phyloP scores from a whole-genome alignment of 2,329 filamentous ascomycete genomes.

The Teratosphaeria viscida region DNA sequence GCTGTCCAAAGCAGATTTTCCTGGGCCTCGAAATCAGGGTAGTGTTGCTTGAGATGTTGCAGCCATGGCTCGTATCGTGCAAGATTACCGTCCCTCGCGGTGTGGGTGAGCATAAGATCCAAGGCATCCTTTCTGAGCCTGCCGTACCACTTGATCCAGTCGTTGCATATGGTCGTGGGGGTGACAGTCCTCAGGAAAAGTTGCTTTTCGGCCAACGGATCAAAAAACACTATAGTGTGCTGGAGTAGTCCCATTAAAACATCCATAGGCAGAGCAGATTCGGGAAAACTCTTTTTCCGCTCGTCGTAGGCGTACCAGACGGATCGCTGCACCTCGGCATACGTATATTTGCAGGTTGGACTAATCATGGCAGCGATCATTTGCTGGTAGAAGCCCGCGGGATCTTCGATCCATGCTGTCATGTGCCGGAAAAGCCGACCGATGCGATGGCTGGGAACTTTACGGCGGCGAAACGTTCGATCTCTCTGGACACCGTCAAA shows the following conservation, averaged over 20 bases:
- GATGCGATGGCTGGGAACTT: slow-evolving; percentile 3
- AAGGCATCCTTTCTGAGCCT: slow-evolving; percentile 10
- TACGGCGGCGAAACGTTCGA: background rate
- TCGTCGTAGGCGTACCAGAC: slow-evolving; percentile 9
- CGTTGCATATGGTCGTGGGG: slow-evolving; percentile 7
- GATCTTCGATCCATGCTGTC: slow-evolving; percentile 2
- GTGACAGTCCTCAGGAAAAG: background rate
- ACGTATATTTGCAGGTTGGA: slow-evolving; percentile 1
- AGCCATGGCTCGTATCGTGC: slow-evolving; percentile 26
- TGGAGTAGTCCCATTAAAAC: slow-evolving; percentile 9
- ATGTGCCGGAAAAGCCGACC: slow-evolving; percentile 7
- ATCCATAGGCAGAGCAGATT: slow-evolving; percentile 1
- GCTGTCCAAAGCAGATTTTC: slow-evolving; percentile 36
- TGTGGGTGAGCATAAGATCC: slow-evolving; percentile 13
- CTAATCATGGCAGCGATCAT: slow-evolving; percentile 6
- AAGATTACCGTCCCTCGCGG: slow-evolving; percentile 26
- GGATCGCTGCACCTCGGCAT: slow-evolving; percentile 7
- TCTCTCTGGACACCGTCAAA: background rate
- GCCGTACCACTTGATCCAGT: slow-evolving; percentile 18
- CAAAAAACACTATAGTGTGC: slow-evolving; percentile 3
- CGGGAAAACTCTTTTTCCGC: slow-evolving; percentile 2
- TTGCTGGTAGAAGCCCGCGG: slow-evolving; percentile 6
- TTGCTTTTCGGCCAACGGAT: background rate
- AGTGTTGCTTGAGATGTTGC: slow-evolving; percentile 17
- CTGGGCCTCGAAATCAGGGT: slow-evolving; percentile 12